Evolutionary conservation across 441 rosid genomes (phyloP), one percentile per base, ranked within the genome.

Genomic region (Theobroma grandiflorum): DNA sequence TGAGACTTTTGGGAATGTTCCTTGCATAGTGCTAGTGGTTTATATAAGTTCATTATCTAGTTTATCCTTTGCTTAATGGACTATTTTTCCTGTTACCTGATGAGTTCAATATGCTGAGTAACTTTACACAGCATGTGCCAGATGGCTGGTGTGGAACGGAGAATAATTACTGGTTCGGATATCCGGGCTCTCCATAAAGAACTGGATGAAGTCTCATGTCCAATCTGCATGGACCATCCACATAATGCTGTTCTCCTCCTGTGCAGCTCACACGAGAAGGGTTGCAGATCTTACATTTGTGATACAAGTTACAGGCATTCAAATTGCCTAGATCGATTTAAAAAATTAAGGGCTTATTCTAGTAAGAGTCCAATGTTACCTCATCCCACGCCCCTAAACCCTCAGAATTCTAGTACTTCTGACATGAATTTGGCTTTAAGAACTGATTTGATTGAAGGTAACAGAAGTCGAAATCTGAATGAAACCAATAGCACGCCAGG

Each of bases 101-200:
- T 90, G 73, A 78, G 79, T 87, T 90, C 88, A 80, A 79, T 87
- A 79, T 91, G 87, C 86, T 84, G 91, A 94, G 99, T 87, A 90
- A 89, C 89, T 88, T 78, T 87, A 90, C 86, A 90, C 97, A 92
- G 97, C 89, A 89, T 66, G 84, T 86, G 76, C 95, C 88, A 96
- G 96, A 96, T 94, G 99, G 94, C 98, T 87, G 98, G 97, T 90
- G 87, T 92, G 85, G 94, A 94, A 91, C 91, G 95, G 86, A 94
- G 94, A 88, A 80, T 84, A 82, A 80, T 82, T 90, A 84, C 89
- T 83, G 97, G 88, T 83, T 90, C 94, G 71, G 99, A 96, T 87
- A 89, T 71, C 79, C 87, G 61, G 87, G 89, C 91, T 83, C 87
- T 90, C 83, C 95, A 94, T 88, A 92, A 91, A 88, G 93, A 88